Evolutionary conservation across 208 protist genomes (phyloP).

Genomic region (Trypanosoma cruzi): DNA sequence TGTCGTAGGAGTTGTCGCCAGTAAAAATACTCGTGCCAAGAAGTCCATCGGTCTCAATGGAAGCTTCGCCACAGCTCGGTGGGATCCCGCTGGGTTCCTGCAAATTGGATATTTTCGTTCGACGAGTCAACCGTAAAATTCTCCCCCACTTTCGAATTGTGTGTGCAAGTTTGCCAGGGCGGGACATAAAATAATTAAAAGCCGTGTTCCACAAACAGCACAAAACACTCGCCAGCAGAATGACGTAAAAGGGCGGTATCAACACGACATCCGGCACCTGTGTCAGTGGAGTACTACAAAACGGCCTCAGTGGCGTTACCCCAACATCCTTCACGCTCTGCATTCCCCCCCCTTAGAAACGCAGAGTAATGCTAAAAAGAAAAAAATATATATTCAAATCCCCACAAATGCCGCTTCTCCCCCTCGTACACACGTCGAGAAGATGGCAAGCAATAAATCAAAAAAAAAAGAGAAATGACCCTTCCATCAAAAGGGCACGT

Average conservation of each 20-base stretch:
- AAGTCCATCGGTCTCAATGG: conserved; percentile 7
- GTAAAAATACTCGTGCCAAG: not conserved
- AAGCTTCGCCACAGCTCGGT: no score
- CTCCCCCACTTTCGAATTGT: conserved; percentile 39
- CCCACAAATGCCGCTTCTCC: no score
- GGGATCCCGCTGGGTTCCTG: not conserved
- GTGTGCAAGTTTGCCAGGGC: conserved; percentile 14
- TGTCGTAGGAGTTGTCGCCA: conserved; percentile 13
- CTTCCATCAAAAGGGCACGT: no score
- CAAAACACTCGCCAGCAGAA: conserved; percentile 41
- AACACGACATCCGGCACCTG: conserved; percentile 28
- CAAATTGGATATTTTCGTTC: not conserved
- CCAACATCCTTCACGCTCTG: conserved; percentile 23
- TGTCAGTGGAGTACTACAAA: not conserved
- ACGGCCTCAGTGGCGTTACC: conserved; percentile 28
- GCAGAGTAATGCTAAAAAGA: no score
- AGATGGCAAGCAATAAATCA: not conserved
- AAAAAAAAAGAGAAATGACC: no score
- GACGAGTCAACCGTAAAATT: conserved; percentile 38
- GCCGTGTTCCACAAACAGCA: conserved; percentile 32
- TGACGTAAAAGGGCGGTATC: conserved; percentile 42
- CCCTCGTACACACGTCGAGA: not conserved
- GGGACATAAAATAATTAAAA: conserved; percentile 38
- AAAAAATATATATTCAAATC: no score
- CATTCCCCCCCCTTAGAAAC: not conserved